Base-by-base conservation (phyloP, 371 early-diverging fungal species). In the Mucor saturninus region DNA sequence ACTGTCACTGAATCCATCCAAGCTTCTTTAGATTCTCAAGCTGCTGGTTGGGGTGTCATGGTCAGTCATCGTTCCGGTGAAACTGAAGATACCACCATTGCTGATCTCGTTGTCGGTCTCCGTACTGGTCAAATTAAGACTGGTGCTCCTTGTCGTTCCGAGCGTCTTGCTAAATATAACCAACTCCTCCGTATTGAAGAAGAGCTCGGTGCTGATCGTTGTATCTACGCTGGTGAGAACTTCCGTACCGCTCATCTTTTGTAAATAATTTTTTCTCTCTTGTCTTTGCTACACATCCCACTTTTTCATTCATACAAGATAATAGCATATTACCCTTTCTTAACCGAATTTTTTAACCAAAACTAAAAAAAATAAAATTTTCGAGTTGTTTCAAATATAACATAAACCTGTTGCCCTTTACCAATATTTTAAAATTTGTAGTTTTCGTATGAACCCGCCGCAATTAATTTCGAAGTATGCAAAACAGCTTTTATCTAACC, bases 41-140 rank as follows among this genome's bases (percentile, higher is more conserved):
- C 61, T 54, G 92, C 91, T 68, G 95, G 95, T 62, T 97, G 98
- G 98, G 97, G 97, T 77, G 94, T 97, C 69, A 99, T 99, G 99
- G 98, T 97, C 61, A 95, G 95, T 61, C 99, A 99, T 86, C 92
- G 99, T 68, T 96, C 96, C 46, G 99, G 98, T 64, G 99, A 99
- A 85, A 99, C 99, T 66, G 99, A 98, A 83, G 99, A 99, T 82
- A 91, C 93, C 66, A 96, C 97, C 83, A 98, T 99, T 80, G 96
- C 98, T 56, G 98, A 98, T 71, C 89, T 99, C 15, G 96, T 96
- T 55, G 99, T 99, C 46, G 99, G 98, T 74, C 88, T 99, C 56
- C 93, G 93, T 67, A 91, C 95, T 48, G 98, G 99, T 60, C 98
- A 98, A 84, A 97, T 99, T 87, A 99, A 99, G 92, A 95, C 98